Evolutionary conservation across 352 stramenopile species (phyloP).

Genomic region (Globisporangium paroecandrum): DNA sequence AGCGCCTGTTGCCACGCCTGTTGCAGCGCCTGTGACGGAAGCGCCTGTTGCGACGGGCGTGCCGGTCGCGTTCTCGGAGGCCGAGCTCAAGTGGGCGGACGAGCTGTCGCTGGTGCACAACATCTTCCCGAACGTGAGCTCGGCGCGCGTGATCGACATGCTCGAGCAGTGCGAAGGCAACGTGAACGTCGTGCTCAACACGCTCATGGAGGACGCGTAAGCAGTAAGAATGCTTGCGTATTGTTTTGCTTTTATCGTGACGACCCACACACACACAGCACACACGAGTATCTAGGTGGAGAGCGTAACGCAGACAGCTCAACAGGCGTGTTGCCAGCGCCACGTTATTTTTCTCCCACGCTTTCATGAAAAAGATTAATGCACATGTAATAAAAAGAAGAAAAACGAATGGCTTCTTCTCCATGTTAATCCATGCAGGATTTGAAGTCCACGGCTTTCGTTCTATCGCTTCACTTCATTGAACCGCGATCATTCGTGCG

Average conservation of each 20-base stretch:
- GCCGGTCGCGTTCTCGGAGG: conserved; percentile 44
- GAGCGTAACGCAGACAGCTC: neutral
- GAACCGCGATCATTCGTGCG: too few relatives aligned
- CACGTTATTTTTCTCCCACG: neutral
- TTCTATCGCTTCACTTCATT: too few relatives aligned
- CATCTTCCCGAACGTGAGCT: conserved; percentile 61
- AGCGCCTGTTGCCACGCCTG: neutral
- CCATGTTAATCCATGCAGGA: too few relatives aligned
- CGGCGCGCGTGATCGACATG: conserved; percentile 44
- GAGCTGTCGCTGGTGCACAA: conserved; percentile 56
- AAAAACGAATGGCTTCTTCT: neutral
- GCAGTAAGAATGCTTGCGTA: neutral
- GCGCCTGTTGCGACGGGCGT: conserved; percentile 19
- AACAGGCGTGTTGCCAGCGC: neutral
- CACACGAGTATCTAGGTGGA: conserved; percentile 1
- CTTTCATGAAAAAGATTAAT: neutral
- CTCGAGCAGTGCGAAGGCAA: conserved; percentile 64
- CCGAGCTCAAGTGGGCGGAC: conserved; percentile 70
- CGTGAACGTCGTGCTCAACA: conserved; percentile 72
- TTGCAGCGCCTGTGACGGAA: conserved; percentile 6
- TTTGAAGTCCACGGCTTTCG: too few relatives aligned
- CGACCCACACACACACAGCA: neutral
- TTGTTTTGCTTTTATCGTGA: neutral
- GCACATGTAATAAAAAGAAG: conserved; percentile 3
- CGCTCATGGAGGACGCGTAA: conserved; percentile 57